Base-by-base conservation (phyloP, 768 basidiomycete genomes). In the Lactifluus hygrophoroides region DNA sequence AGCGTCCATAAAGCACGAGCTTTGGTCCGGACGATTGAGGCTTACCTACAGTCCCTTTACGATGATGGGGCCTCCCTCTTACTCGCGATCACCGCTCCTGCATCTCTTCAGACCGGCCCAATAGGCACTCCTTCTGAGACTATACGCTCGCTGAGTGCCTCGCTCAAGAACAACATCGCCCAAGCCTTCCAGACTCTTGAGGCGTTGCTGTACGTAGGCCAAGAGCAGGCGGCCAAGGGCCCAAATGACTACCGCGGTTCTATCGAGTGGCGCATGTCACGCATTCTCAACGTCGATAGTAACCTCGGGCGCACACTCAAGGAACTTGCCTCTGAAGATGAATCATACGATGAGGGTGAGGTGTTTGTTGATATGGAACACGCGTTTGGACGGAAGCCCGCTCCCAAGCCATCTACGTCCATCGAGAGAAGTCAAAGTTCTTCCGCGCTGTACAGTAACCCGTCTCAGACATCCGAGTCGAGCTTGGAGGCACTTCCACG, bases 181-280 rank as follows among this genome's bases (percentile, higher is more conserved):
- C 69, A 81, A 28, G 74, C 84, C 25, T 73, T 81, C 54, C 77
- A 83, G 64, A 80, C 81, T 0, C 72, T 89, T 10, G 85, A 89
- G 42, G 77, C 74, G 16, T 74, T 90, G 23, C 70, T 87, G 27
- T 71, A 77, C 0, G 69, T 88, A 17, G 87, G 86, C 4, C 80
- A 84, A 56, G 83, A 88, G 54, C 88, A 90, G 70, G 84, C 81
- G 3, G 81, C 85, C 14, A 72, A 85, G 38, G 81, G 83, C 19
- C 80, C 81, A 68, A 83, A 79, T 53, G 85, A 87, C 58, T 88
- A 89, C 70, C 81, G 77, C 55, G 82, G 81, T 5, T 86, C 88
- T 1, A 89, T 89, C 54, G 85, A 88, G 56, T 85, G 85, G 84
- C 78, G 88, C 21, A 80, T 82, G 74, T 88, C 86, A 16, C 82